phyloP scores from a whole-genome alignment of 2,329 filamentous ascomycete species.

The Scedosporium boydii region DNA sequence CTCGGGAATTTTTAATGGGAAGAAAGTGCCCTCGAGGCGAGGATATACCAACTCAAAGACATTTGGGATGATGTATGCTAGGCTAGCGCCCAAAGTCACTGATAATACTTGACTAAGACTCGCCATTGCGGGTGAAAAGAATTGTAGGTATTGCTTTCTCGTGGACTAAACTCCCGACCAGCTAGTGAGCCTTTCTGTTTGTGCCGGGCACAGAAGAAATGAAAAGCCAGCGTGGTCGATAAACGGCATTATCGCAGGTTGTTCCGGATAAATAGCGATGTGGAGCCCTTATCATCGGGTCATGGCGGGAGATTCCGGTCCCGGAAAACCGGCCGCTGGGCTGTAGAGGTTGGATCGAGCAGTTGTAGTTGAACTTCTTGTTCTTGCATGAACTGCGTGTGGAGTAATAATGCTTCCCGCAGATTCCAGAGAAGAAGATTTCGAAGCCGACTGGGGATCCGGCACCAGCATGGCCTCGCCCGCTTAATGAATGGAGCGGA shows the following conservation, averaged over 20 bases:
- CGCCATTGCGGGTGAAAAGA: neutral
- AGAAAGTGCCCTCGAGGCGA: neutral
- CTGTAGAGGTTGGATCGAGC: no score
- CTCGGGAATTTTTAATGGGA: neutral
- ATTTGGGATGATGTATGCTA: neutral
- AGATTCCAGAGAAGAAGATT: no score
- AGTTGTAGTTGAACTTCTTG: no score
- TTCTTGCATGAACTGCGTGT: no score
- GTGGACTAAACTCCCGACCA: no score
- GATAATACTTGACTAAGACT: neutral
- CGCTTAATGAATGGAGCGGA: no score
- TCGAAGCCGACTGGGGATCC: no score
- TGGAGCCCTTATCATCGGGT: neutral
- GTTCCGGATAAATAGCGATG: neutral
- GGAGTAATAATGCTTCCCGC: no score
- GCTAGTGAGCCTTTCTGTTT: no score
- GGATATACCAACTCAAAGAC: neutral
- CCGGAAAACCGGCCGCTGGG: neutral
- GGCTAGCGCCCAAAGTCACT: neutral
- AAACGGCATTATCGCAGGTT: neutral
- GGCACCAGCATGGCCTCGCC: no score
- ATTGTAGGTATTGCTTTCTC: neutral
- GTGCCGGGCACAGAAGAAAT: no score
- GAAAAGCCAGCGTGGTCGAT: neutral
- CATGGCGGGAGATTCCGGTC: neutral